phyloP scores from a whole-genome alignment of 495 filamentous ascomycete genomes.

The Tetracladium setigerum region DNA sequence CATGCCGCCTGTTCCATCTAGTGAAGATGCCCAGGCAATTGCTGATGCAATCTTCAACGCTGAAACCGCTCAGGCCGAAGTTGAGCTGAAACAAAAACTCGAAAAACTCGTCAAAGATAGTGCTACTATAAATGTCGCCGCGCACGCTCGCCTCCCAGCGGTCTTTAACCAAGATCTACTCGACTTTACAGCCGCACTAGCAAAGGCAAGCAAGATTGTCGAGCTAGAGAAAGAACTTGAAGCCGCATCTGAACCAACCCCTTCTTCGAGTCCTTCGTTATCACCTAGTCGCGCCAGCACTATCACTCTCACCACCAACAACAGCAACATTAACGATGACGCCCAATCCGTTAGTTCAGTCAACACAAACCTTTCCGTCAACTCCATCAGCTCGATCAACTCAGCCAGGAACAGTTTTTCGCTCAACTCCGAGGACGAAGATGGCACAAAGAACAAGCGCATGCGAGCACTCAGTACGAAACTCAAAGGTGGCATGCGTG shows the following conservation, averaged over 20 bases:
- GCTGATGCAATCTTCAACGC: conserved; percentile 18
- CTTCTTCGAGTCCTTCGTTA: too few species aligned
- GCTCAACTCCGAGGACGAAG: background rate
- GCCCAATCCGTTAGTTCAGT: too few species aligned
- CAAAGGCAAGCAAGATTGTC: conserved; percentile 34
- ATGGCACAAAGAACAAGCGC: background rate
- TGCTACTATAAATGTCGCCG: conserved; percentile 25
- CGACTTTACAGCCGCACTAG: conserved; percentile 29
- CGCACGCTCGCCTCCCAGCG: conserved; percentile 28
- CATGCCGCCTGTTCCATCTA: conserved; percentile 20
- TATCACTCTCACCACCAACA: too few species aligned
- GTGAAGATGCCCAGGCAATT: conserved; percentile 11
- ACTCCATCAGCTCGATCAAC: too few species aligned
- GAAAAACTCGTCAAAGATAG: conserved; percentile 26
- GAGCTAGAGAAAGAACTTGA: conserved; percentile 25
- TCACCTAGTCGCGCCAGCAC: too few species aligned
- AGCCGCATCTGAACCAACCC: background rate
- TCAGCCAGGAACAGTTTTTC: too few species aligned
- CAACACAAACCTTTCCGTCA: too few species aligned
- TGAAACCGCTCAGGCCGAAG: conserved; percentile 21
- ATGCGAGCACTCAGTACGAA: conserved; percentile 7
- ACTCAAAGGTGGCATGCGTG: conserved; percentile 16
- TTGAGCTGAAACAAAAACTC: conserved; percentile 18
- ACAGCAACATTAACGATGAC: too few species aligned
- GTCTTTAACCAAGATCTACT: conserved; percentile 29